Evolutionary conservation across 768 basidiomycete genomes (phyloP).

Genomic region (Mycena vitilis): DNA sequence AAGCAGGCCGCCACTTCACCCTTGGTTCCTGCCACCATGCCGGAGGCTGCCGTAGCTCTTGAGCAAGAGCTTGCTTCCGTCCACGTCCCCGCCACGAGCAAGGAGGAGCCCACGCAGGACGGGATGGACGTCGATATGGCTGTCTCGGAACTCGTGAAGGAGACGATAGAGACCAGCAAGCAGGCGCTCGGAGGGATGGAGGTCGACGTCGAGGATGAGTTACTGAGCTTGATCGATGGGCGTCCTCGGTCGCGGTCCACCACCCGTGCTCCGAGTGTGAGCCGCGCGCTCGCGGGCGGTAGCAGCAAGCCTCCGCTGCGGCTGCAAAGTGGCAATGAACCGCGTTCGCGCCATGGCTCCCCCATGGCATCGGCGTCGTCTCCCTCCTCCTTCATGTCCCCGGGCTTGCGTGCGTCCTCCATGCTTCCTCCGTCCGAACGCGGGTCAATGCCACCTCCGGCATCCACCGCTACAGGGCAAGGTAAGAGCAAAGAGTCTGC

Average conservation of each 20-base stretch:
- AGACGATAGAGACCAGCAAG: constrained; percentile 49
- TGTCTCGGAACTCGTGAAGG: constrained; percentile 57
- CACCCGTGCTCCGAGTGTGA: constrained; percentile 26
- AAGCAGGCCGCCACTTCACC: constrained; percentile 38
- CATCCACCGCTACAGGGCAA: constrained; percentile 41
- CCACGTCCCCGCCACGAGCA: constrained; percentile 43
- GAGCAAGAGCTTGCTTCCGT: constrained; percentile 61
- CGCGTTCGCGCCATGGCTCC: constrained; percentile 31
- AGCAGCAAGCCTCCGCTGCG: constrained; percentile 26
- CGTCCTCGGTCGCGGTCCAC: constrained; percentile 41
- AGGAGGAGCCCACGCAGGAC: constrained; percentile 48
- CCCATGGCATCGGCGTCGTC: constrained; percentile 30
- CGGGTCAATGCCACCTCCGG: constrained; percentile 71
- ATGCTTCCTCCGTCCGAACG: constrained; percentile 52
- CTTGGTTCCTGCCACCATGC: constrained; percentile 40
- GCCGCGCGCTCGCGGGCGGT: constrained; percentile 30
- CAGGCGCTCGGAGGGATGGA: constrained; percentile 44
- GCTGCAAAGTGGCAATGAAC: constrained; percentile 24
- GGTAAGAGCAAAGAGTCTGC: constrained; percentile 46
- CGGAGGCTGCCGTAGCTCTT: constrained; percentile 53
- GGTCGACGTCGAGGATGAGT: constrained; percentile 71
- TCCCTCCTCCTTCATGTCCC: constrained; percentile 27
- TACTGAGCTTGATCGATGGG: constrained; percentile 77
- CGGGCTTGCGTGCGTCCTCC: constrained; percentile 23
- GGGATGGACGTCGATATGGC: constrained; percentile 60